These are phyloP conservation scores for Cladosporium halotolerans DNA, from an alignment of 2,329 filamentous ascomycete species.

Conservation along the genomic window DNA sequence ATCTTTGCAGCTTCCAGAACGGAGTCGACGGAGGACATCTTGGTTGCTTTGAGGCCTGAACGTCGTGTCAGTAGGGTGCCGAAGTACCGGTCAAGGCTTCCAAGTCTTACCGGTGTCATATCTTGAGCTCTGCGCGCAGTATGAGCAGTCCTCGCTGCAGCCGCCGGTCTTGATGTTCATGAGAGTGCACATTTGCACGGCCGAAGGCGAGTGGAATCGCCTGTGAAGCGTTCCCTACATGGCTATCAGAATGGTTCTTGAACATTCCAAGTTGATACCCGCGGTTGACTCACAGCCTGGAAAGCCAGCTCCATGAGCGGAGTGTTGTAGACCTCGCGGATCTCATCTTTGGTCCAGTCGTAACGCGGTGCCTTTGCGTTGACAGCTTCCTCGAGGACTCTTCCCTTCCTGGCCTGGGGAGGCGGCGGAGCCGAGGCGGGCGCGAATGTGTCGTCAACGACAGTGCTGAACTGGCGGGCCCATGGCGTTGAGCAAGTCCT, in stretches of 20 bases:
- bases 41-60: conserved; percentile 63
- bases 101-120: conserved; percentile 54
- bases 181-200: conserved; percentile 86
- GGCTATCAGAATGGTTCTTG: neutral
- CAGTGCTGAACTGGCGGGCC: conserved; percentile 28
- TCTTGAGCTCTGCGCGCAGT: conserved; percentile 83
- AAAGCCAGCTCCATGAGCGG: conserved; percentile 65
- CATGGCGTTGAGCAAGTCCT: neutral
- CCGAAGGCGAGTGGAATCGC: conserved; percentile 74
- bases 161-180: conserved; percentile 97
- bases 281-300: conserved; percentile 20
- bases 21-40: conserved; percentile 70
- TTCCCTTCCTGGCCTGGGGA: conserved; percentile 18
- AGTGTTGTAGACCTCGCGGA: conserved; percentile 72
- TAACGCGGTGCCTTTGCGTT: conserved; percentile 57
- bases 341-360: conserved; percentile 76
- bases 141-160: conserved; percentile 87
- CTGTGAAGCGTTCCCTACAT: conserved; percentile 67
- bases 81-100: too few species aligned
- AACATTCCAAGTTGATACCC: neutral
- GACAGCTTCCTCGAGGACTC: conserved; percentile 47
- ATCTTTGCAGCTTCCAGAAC: conserved; percentile 71
- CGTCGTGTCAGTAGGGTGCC: neutral
- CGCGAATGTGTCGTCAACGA: conserved; percentile 30
- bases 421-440: conserved; percentile 21